A percentile compares a stretch with the other conserved stretches of the same genome.
phyloP scores from a whole-genome alignment of 1,284 basidiomycete species.

The Trichosporon faecale region DNA sequence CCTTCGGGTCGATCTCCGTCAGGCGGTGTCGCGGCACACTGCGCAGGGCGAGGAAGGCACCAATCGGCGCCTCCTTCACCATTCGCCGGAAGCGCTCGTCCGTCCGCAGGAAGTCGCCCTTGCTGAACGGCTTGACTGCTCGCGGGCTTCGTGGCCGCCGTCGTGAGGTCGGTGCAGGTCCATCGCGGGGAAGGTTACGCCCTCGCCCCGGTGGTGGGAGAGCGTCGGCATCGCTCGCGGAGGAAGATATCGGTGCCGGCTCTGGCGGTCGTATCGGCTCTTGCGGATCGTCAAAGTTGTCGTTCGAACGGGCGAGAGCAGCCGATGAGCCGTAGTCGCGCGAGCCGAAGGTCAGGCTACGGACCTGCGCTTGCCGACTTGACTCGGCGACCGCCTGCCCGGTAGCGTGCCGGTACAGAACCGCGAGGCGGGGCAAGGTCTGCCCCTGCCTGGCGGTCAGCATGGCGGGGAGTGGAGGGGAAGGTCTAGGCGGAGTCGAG shows the following conservation, averaged over 20 bases:
- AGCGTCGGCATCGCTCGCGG: not conserved
- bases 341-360: not conserved
- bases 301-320: not conserved
- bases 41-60: conserved; percentile 17
- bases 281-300: not conserved
- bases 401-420: conserved; percentile 13
- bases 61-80: conserved; percentile 13
- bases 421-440: conserved; percentile 12
- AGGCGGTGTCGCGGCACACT: not conserved
- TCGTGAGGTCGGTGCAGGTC: not conserved
- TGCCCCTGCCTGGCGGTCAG: conserved; percentile 32
- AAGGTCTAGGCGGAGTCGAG: conserved; percentile 46
- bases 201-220: not conserved
- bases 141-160: not conserved
- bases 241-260: not conserved
- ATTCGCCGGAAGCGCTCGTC: conserved; percentile 20
- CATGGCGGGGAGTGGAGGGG: conserved; percentile 20
- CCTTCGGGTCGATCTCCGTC: conserved; percentile 14
- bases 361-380: conserved; percentile 33
- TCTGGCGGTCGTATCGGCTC: not conserved
- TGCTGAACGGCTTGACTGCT: not conserved
- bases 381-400: conserved; percentile 33
- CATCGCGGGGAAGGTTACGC: not conserved
- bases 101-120: conserved; percentile 12
- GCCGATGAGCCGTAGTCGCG: not conserved